phyloP scores from a whole-genome alignment of 768 basidiomycete genomes.

The Suillus tomentosus region DNA sequence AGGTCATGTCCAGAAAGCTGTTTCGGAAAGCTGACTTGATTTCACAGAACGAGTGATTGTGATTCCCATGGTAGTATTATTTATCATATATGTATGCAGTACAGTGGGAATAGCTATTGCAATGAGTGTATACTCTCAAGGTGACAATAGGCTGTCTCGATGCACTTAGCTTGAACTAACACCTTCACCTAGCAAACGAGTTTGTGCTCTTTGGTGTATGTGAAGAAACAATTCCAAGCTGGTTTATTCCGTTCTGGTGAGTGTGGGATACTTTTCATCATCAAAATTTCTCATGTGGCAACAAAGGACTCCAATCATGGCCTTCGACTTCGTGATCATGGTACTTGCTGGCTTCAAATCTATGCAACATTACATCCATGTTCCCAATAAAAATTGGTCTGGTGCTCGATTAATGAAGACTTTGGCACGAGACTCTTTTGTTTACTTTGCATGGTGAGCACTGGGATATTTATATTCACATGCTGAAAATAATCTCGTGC shows the following conservation, averaged over 20 bases:
- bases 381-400: constrained; percentile 11
- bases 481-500: background rate
- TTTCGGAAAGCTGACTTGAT: background rate
- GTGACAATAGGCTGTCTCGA: background rate
- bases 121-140: background rate
- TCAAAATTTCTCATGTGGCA: background rate
- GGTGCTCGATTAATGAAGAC: constrained; percentile 8
- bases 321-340: constrained; percentile 8
- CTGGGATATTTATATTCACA: background rate
- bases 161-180: background rate
- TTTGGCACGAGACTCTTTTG: constrained; percentile 12
- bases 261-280: background rate
- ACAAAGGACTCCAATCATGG: constrained; percentile 6
- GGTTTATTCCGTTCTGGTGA: constrained; percentile 12
- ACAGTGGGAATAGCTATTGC: constrained; percentile 8
- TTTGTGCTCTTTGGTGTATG: constrained; percentile 1
- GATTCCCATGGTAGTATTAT: constrained; percentile 4
- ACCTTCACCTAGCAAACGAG: background rate
- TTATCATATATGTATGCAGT: background rate
- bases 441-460: constrained; percentile 9
- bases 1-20: background rate
- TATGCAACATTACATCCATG: constrained; percentile 8
- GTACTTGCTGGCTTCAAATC: constrained; percentile 10
- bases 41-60: constrained; percentile 3
- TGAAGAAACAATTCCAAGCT: background rate